Base-by-base conservation (phyloP, 306 rosid genomes). In the Medicago lupulina region DNA sequence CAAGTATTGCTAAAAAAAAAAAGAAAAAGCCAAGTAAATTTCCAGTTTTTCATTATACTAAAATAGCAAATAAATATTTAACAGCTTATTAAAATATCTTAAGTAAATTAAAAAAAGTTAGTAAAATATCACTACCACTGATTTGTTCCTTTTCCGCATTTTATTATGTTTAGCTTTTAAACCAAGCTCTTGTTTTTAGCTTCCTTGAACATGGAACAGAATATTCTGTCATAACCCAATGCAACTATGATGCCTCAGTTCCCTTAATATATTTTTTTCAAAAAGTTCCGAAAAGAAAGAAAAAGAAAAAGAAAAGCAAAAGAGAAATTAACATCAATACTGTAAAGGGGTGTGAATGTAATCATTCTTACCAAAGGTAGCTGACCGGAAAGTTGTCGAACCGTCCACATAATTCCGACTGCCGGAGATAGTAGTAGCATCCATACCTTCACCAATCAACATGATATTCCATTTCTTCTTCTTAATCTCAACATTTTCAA, bases 401-500 rank as follows among this genome's bases (percentile, higher is more conserved):
- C 97, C 93, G 71, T 89, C 98, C 19, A 77, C 3, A 8, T 2
- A 64, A 61, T 36, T 95, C 67, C 89, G 87, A 62, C 76, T 83
- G 11, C 98, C 93, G 57, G 97, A 69, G 14, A 95, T 88, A 4
- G 89, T 8, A 6, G 99, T 95, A n/a, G 82, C 81, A 57, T 81
- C 80, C 54, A 92, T 90, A 0, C 97, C 98, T 62, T 92, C 99
- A 10, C 99, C 99, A 2, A 92, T 53, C 72, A 95, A 79, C 93
- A 95, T 84, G 34, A 95, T 75, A 51, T 95, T 92, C 98, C 99
- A 95, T 17, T 89, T 92, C 82, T 95, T 95, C 90, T 88, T 90
- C 86, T 90, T 92, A 75, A 95, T 89, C 87, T 92, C 98, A 46
- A 92, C 92, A 7, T 87, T 73, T 77, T 95, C 99, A 0, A 17